Percentiles rank a stretch among this genome's conserved stretches.
These are phyloP conservation scores for Fusarium scirpi DNA, from an alignment of 2,329 filamentous ascomycete species.

Conservation along the genomic window DNA sequence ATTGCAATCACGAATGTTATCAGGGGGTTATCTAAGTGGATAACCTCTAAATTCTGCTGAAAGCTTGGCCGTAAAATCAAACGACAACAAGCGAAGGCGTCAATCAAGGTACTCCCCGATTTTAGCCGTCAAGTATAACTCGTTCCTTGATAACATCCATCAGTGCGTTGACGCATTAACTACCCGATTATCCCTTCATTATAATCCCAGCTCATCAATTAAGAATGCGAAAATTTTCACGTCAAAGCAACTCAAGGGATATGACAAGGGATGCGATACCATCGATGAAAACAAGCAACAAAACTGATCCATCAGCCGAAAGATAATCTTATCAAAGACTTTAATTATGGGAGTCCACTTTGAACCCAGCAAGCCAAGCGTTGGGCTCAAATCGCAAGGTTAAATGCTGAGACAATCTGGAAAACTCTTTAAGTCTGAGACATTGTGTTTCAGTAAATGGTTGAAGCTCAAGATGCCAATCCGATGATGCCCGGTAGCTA, in stretches of 20 bases:
- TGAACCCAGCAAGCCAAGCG: neutral
- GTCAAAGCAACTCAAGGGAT: neutral
- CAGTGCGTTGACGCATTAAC: neutral
- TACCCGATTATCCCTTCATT: neutral
- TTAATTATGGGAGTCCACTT: slow-evolving; percentile 3
- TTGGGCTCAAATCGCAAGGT: neutral
- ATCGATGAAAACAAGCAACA: neutral
- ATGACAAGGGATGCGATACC: neutral
- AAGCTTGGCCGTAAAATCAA: too few relatives aligned
- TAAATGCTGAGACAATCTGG: neutral
- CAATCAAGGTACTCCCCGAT: too few relatives aligned
- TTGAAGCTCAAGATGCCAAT: slow-evolving; percentile 14
- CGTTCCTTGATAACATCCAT: neutral
- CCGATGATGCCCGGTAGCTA: slow-evolving; percentile 29
- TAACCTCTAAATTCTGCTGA: too few relatives aligned
- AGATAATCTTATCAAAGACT: neutral
- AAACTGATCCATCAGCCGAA: neutral
- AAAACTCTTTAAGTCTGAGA: slow-evolving; percentile 11
- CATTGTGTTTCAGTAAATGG: slow-evolving; percentile 6
- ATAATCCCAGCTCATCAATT: neutral
- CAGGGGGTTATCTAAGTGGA: too few relatives aligned
- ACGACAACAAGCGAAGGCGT: too few relatives aligned
- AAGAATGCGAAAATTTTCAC: neutral
- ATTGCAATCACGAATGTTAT: too few relatives aligned
- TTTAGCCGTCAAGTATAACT: too few relatives aligned